Percentiles rank a stretch among this genome's conserved stretches.
Conservation (phyloP, 305 asterid genomes). For the Euphrasia arctica region DNA sequence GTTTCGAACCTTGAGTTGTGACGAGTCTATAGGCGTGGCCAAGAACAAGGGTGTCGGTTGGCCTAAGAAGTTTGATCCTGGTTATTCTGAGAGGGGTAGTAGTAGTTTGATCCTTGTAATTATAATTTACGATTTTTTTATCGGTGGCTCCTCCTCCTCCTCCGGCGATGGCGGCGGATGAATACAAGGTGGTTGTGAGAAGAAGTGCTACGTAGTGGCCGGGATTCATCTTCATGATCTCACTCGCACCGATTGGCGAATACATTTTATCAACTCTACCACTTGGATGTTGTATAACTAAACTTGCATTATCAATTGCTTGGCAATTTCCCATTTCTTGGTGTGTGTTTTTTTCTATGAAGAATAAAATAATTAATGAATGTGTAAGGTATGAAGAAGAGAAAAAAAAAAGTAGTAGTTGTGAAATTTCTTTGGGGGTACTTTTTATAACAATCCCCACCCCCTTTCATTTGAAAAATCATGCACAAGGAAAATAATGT, state of each 20-base stretch:
- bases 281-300: slow-evolving; percentile 62
- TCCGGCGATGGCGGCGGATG: slow-evolving; percentile 36
- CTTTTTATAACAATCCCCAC: slow-evolving; percentile 31
- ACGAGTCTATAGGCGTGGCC: slow-evolving; percentile 90
- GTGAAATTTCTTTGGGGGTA: slow-evolving; percentile 13
- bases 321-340: slow-evolving; percentile 84
- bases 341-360: neutral
- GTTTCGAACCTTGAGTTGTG: slow-evolving; percentile 60
- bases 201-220: slow-evolving; percentile 93
- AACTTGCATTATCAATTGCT: slow-evolving; percentile 76
- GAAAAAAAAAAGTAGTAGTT: slow-evolving; percentile 12
- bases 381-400: neutral
- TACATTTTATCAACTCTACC: slow-evolving; percentile 63
- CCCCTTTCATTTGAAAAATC: slow-evolving; percentile 2
- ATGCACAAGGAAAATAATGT: neutral
- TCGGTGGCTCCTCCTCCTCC: slow-evolving; percentile 10
- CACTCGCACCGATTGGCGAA: slow-evolving; percentile 47
- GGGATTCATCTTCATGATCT: slow-evolving; percentile 76
- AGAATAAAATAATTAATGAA: neutral
- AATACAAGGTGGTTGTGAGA: slow-evolving; percentile 72
- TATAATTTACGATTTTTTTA: neutral
- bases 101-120: slow-evolving; percentile 6
- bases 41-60: slow-evolving; percentile 68
- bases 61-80: slow-evolving; percentile 76
- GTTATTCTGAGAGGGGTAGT: slow-evolving; percentile 52